Evolutionary conservation across 2,329 filamentous ascomycete genomes (phyloP).

Genomic region (Gnomoniopsis smithogilvyi): DNA sequence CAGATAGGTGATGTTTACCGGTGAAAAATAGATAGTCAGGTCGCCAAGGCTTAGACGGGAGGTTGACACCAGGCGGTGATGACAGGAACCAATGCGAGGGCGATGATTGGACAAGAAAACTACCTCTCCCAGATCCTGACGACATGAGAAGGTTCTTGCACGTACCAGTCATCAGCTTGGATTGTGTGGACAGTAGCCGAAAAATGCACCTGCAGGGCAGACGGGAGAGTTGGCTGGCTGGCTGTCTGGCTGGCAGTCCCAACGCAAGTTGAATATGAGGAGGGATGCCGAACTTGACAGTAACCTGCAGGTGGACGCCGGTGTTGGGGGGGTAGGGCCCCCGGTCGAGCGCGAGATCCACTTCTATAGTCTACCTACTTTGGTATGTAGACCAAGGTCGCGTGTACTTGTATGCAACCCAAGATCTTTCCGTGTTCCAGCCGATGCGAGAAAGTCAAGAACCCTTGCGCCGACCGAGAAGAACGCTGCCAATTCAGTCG

Average conservation of each 20-base stretch:
- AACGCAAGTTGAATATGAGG: slow-evolving; percentile 5
- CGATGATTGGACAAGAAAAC: background rate
- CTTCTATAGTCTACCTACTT: background rate
- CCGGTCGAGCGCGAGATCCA: background rate
- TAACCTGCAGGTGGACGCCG: slow-evolving; percentile 5
- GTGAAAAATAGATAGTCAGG: background rate
- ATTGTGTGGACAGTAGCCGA: background rate
- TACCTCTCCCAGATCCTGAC: background rate
- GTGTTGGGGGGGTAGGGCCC: background rate
- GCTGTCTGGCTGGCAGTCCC: background rate
- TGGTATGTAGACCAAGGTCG: slow-evolving; percentile 4
- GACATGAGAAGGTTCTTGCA: background rate
- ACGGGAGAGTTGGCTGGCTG: background rate
- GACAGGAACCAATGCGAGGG: background rate
- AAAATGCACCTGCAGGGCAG: background rate
- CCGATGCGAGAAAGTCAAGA: slow-evolving; percentile 8
- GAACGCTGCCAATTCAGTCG: background rate
- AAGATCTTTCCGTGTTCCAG: slow-evolving; percentile 16
- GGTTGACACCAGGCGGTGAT: background rate
- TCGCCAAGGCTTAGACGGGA: background rate
- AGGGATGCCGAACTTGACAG: slow-evolving; percentile 15
- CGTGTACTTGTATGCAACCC: slow-evolving; percentile 12
- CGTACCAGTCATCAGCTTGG: too few species aligned
- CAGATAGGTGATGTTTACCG: background rate
- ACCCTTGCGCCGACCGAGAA: background rate